Base-by-base conservation (phyloP, 148 eudicot species). In the Camellia japonica region DNA sequence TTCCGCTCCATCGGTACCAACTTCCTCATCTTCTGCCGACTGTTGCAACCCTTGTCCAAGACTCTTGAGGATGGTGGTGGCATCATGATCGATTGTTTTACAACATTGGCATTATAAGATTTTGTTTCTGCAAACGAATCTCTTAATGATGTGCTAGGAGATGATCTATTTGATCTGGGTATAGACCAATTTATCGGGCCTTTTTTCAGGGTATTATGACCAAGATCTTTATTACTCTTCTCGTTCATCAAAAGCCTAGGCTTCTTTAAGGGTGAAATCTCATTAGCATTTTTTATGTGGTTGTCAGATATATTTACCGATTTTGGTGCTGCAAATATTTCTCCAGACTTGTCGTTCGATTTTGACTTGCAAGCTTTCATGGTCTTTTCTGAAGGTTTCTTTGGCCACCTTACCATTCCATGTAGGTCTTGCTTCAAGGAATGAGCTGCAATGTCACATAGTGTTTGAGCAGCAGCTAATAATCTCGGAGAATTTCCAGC, bases 381-480 rank as follows among this genome's bases (percentile, higher is more conserved):
- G 90, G 90, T 68, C 64, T 88, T 93, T 73, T 85, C 97, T 15
- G 87, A 85, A 46, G 94, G 88, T 80, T 78, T 89, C 80, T 92
- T 91, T 16, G 89, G 86, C 90, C 89, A 90, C 81, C 86, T 90
- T 46, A 83, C 52, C 8, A 82, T 77, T 67, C 80, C 87, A 56
- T 60, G 81, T 14, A 81, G 68, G 79, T 80, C 82, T 75, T 84
- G 85, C 78, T 86, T 91, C 8, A 59, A 74, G 55, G 73, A 76
- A 63, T 76, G 63, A 52, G 79, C 75, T 67, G 94, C 89, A 82
- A 96, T 90, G 77, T 89, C 88, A 74, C 84, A 87, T 20, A 96
- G 87, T 16, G 92, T 91, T 76, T 86, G 91, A 82, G 98, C 99
- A 79, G 99, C 99, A 66, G 81, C 81, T 75, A 90, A 56, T 62